Percentiles rank a stretch among this genome's conserved stretches.
phyloP scores from a whole-genome alignment of 352 stramenopile genomes.

The Phytophthora pseudosyringae region DNA sequence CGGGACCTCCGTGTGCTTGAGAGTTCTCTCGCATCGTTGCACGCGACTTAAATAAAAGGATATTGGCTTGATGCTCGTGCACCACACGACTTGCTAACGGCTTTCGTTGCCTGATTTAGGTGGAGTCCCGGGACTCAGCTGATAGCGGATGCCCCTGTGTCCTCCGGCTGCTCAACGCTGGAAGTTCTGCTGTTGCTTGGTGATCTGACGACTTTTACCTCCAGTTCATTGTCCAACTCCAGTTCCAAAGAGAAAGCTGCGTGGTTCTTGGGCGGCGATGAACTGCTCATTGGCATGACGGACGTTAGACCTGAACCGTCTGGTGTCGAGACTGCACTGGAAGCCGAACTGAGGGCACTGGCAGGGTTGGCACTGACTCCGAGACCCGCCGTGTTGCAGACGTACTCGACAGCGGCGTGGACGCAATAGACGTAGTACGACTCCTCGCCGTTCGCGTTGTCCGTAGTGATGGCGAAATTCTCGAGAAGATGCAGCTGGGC shows the following conservation, averaged over 20 bases:
- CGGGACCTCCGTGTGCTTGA: no score
- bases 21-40: slow-evolving; percentile 10
- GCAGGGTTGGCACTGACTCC: slow-evolving; percentile 8
- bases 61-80: slow-evolving; percentile 21
- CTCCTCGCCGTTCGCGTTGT: slow-evolving; percentile 85
- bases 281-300: slow-evolving; percentile 29
- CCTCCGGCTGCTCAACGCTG: slow-evolving; percentile 18
- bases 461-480: slow-evolving; percentile 80
- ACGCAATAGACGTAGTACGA: slow-evolving; percentile 92
- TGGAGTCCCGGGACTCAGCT: no score
- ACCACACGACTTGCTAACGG: slow-evolving; percentile 23
- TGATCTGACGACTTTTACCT: slow-evolving; percentile 16
- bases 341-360: slow-evolving; percentile 18
- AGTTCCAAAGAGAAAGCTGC: slow-evolving; percentile 25
- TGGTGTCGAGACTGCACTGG: slow-evolving; percentile 34
- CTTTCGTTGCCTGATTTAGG: slow-evolving; percentile 15
- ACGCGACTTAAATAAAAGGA: slow-evolving; percentile 47
- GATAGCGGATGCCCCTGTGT: no score
- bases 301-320: slow-evolving; percentile 16
- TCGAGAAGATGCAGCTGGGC: slow-evolving; percentile 85
- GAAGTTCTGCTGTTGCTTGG: not conserved
- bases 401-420: slow-evolving; percentile 82
- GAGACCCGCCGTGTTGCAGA: slow-evolving; percentile 75
- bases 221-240: slow-evolving; percentile 20
- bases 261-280: slow-evolving; percentile 19